phyloP scores from a whole-genome alignment of 2,329 filamentous ascomycete species.

The Colletotrichum scovillei region DNA sequence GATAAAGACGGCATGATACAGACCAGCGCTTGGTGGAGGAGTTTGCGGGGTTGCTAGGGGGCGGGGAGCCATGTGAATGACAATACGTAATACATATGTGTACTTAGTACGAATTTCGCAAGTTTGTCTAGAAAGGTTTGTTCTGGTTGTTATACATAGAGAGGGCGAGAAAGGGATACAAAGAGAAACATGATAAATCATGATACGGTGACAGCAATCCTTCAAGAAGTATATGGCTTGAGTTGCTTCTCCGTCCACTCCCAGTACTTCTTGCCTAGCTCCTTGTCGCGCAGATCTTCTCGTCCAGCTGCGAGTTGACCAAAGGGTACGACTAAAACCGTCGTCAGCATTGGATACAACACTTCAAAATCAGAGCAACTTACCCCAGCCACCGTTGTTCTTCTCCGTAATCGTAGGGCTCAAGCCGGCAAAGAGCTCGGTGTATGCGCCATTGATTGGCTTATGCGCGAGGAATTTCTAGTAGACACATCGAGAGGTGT shows the following conservation, averaged over 20 bases:
- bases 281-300: constrained; percentile 14
- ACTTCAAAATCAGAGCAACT: neutral
- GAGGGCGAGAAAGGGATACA: neutral
- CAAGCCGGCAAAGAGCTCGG: constrained; percentile 53
- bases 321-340: constrained; percentile 17
- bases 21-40: neutral
- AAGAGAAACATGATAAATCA: too few species aligned
- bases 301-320: constrained; percentile 20
- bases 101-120: neutral
- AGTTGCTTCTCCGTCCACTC: constrained; percentile 34
- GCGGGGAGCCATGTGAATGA: neutral
- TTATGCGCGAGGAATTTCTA: constrained; percentile 38
- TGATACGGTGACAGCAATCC: too few species aligned
- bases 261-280: constrained; percentile 31
- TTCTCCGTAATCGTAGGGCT: constrained; percentile 48
- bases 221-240: neutral
- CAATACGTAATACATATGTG: neutral
- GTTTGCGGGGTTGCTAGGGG: neutral
- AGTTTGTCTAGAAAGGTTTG: neutral
- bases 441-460: constrained; percentile 51
- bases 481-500: neutral
- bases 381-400: constrained; percentile 44
- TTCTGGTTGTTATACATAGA: too few species aligned
- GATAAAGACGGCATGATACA: neutral
- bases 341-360: neutral